phyloP scores from a whole-genome alignment of 345 rosid species.

The Hevea brasiliensis region DNA sequence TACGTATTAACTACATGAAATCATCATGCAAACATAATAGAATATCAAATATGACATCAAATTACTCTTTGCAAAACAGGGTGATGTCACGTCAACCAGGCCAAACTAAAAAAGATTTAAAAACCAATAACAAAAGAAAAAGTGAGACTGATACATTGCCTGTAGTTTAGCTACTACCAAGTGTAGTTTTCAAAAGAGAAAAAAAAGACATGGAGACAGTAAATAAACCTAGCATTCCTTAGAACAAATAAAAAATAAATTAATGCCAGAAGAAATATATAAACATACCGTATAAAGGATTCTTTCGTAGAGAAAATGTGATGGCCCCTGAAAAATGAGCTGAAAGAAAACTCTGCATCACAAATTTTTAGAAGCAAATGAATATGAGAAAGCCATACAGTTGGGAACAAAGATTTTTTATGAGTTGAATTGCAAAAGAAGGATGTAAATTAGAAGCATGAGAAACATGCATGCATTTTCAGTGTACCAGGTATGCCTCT shows the following conservation, averaged over 20 bases:
- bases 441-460: not conserved
- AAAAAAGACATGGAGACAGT: not conserved
- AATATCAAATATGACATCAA: not conserved
- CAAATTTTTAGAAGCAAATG: constrained; percentile 13
- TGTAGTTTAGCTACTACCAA: not conserved
- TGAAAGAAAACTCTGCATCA: constrained; percentile 33
- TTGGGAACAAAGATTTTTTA: not conserved
- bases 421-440: not conserved
- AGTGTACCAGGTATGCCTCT: constrained; percentile 38
- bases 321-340: constrained; percentile 19
- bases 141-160: not conserved
- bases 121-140: not conserved
- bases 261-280: constrained; percentile 5
- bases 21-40: not conserved
- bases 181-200: not conserved
- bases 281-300: constrained; percentile 29
- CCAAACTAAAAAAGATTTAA: not conserved
- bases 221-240: not conserved
- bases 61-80: not conserved
- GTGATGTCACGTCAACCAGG: not conserved
- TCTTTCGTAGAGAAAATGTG: constrained; percentile 20
- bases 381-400: not conserved
- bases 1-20: not conserved
- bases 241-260: not conserved
- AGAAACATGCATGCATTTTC: constrained; percentile 9